phyloP scores from a whole-genome alignment of 768 basidiomycete genomes.

The Suillus fuscotomentosus region DNA sequence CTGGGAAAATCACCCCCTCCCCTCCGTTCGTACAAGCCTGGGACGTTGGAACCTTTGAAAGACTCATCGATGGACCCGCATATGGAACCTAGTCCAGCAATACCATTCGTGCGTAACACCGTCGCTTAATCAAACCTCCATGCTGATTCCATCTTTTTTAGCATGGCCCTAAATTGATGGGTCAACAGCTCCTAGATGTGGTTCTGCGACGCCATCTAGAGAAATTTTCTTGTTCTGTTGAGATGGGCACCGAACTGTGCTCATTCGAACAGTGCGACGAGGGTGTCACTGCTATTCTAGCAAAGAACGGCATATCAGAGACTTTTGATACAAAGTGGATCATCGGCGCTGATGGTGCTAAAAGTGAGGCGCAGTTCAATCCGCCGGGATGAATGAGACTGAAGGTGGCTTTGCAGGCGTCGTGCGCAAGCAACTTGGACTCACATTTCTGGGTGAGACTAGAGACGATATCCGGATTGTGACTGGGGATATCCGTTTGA shows the following conservation, averaged over 20 bases:
- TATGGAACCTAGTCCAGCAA: conserved; percentile 18
- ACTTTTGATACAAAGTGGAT: conserved; percentile 7
- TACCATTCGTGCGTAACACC: conserved; percentile 24
- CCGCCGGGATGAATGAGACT: neutral
- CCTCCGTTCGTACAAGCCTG: conserved; percentile 31
- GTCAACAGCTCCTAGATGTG: conserved; percentile 27
- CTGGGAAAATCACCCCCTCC: conserved; percentile 24
- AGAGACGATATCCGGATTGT: conserved; percentile 25
- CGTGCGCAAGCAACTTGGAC: conserved; percentile 9
- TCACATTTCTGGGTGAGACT: conserved; percentile 28
- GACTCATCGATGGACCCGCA: conserved; percentile 15
- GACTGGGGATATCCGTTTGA: conserved; percentile 36
- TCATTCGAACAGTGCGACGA: conserved; percentile 33
- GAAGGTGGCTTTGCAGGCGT: neutral
- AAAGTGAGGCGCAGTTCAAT: conserved; percentile 3
- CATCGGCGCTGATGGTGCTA: conserved; percentile 18
- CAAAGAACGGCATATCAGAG: conserved; percentile 3
- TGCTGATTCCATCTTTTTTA: neutral
- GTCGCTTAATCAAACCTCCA: neutral
- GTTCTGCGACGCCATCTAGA: conserved; percentile 19
- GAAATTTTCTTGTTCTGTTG: conserved; percentile 29
- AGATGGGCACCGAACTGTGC: conserved; percentile 34
- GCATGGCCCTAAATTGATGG: neutral
- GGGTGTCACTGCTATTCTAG: conserved; percentile 22
- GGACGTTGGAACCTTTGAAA: conserved; percentile 1